phyloP scores from a whole-genome alignment of 2,329 filamentous ascomycete genomes.

The Neofusicoccum laricinum region DNA sequence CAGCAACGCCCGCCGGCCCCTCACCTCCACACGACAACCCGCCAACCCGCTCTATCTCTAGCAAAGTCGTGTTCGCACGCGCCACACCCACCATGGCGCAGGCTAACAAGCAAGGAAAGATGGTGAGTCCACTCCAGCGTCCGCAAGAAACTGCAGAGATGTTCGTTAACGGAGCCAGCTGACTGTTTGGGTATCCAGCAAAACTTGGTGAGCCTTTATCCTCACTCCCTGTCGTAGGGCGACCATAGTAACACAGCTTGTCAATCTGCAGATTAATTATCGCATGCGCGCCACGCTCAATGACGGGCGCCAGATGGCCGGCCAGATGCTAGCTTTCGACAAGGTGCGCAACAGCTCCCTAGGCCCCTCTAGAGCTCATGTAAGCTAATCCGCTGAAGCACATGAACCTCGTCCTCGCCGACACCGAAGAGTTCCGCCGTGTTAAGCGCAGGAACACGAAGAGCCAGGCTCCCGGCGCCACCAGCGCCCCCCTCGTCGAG shows the following conservation, averaged over 20 bases:
- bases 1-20: neutral
- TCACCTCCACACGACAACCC: neutral
- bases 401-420: slow-evolving; percentile 98
- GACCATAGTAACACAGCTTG: slow-evolving; percentile 21
- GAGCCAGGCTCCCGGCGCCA: slow-evolving; percentile 60
- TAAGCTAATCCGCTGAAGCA: slow-evolving; percentile 58
- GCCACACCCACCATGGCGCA: slow-evolving; percentile 41
- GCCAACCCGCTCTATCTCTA: neutral
- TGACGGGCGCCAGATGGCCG: slow-evolving; percentile 93
- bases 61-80: slow-evolving; percentile 41
- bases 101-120: slow-evolving; percentile 94
- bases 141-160: slow-evolving; percentile 55
- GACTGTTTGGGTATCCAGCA: slow-evolving; percentile 49
- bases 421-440: slow-evolving; percentile 95
- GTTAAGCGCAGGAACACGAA: slow-evolving; percentile 83
- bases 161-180: slow-evolving; percentile 45
- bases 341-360: slow-evolving; percentile 59
- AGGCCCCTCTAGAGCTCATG: neutral
- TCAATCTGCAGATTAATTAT: slow-evolving; percentile 80
- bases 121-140: slow-evolving; percentile 67
- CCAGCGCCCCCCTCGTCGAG: slow-evolving; percentile 68
- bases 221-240: slow-evolving; percentile 14
- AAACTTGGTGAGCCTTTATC: slow-evolving; percentile 57
- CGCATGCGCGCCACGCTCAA: slow-evolving; percentile 96
- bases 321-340: slow-evolving; percentile 97